Percentiles rank a stretch among this genome's conserved stretches.
phyloP scores from a whole-genome alignment of 257 asterid species.

The Forsythia suspensa region DNA sequence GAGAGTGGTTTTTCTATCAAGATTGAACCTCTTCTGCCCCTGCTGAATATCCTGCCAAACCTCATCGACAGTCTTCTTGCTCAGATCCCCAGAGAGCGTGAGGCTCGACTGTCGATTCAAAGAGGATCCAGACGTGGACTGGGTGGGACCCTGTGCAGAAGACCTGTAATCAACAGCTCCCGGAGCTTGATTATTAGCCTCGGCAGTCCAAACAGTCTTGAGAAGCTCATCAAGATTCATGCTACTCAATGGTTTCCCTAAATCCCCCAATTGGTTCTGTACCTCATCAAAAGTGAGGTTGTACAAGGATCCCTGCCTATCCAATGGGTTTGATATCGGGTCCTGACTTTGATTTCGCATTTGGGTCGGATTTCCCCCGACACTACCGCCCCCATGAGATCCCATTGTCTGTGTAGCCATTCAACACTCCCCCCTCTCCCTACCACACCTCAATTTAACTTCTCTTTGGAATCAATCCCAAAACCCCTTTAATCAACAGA shows the following conservation, averaged over 20 bases:
- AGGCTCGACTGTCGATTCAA: slow-evolving; percentile 52
- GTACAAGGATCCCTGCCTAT: slow-evolving; percentile 74
- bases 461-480: slow-evolving; percentile 22
- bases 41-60: slow-evolving; percentile 92
- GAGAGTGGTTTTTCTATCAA: slow-evolving; percentile 61
- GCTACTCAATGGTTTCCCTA: slow-evolving; percentile 73
- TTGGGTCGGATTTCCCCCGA: slow-evolving; percentile 31
- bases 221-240: slow-evolving; percentile 97
- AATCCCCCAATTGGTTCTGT: slow-evolving; percentile 76
- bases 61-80: slow-evolving; percentile 90
- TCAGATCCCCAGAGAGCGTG: slow-evolving; percentile 61
- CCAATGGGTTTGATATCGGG: slow-evolving; percentile 41
- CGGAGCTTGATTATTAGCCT: slow-evolving; percentile 46
- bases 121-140: slow-evolving; percentile 26
- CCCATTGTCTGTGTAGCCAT: slow-evolving; percentile 62
- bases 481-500: slow-evolving; percentile 19
- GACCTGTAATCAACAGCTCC: slow-evolving; percentile 38
- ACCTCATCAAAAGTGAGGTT: slow-evolving; percentile 94
- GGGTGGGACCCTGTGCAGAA: slow-evolving; percentile 33
- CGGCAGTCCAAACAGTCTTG: slow-evolving; percentile 71
- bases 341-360: slow-evolving; percentile 40
- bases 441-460: slow-evolving; percentile 20
- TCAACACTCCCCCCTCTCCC: slow-evolving; percentile 14
- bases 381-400: slow-evolving; percentile 66
- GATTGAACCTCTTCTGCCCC: slow-evolving; percentile 50